Percentiles rank a stretch among this genome's conserved stretches.
Evolutionary conservation across 129 eudicot species (phyloP).

Genomic region (Logfia minima): DNA sequence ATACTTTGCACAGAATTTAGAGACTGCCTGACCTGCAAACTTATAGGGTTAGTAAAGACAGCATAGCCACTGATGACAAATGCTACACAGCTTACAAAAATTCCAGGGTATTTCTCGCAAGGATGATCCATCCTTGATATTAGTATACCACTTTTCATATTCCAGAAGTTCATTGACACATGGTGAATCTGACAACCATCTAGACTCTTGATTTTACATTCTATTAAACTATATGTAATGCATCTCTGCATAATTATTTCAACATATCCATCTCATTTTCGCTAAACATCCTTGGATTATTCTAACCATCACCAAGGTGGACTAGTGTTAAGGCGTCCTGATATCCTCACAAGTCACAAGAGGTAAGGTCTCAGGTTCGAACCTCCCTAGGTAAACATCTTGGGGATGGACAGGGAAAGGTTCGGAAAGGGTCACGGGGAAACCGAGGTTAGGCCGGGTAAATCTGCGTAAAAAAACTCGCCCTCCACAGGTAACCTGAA

Average conservation of each 20-base stretch:
- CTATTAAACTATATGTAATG: not conserved
- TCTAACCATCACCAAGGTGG: not conserved
- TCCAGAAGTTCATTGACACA: not conserved
- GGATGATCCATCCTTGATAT: not conserved
- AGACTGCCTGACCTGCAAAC: conserved; percentile 69
- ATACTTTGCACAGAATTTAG: conserved; percentile 81
- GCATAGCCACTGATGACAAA: conserved; percentile 2
- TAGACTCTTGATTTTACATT: conserved; percentile 4
- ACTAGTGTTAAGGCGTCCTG: too few species aligned
- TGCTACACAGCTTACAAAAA: not conserved
- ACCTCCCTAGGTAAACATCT: too few species aligned
- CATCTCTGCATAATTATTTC: not conserved
- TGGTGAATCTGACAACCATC: not conserved
- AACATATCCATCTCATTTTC: not conserved
- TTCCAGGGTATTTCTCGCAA: not conserved
- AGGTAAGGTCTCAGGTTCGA: too few species aligned
- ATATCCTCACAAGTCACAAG: too few species aligned
- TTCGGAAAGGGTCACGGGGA: too few species aligned
- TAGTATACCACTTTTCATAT: not conserved
- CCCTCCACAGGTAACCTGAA: too few species aligned
- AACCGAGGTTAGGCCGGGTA: too few species aligned
- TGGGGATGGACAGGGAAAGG: too few species aligned
- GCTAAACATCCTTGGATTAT: not conserved
- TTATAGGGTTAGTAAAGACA: conserved; percentile 16
- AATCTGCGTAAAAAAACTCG: too few species aligned